phyloP scores from a whole-genome alignment of 768 basidiomycete genomes.

The Leccinum rimulosum region DNA sequence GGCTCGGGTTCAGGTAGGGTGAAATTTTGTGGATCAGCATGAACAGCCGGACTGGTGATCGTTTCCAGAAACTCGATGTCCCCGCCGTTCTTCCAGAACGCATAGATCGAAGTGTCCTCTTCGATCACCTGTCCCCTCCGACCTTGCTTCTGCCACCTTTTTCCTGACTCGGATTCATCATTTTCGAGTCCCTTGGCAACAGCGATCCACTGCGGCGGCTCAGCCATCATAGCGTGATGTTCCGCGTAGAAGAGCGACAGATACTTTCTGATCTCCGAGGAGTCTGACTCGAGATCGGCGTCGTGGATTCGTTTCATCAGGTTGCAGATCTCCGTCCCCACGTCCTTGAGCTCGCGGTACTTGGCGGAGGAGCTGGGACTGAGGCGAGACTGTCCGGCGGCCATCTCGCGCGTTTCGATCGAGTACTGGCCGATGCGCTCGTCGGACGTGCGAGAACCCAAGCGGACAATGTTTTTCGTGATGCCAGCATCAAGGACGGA shows the following conservation, averaged over 20 bases:
- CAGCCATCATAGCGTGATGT: conserved; percentile 40
- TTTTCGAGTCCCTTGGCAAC: conserved; percentile 18
- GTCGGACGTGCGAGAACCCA: conserved; percentile 64
- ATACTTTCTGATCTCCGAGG: conserved; percentile 40
- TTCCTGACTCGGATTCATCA: conserved; percentile 17
- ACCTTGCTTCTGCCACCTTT: conserved; percentile 37
- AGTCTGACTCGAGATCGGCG: conserved; percentile 32
- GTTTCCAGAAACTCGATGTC: conserved; percentile 49
- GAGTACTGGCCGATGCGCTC: conserved; percentile 60
- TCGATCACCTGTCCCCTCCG: conserved; percentile 17
- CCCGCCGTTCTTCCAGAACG: conserved; percentile 46
- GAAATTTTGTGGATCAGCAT: background rate
- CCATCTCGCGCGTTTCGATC: conserved; percentile 55
- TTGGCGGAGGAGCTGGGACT: conserved; percentile 33
- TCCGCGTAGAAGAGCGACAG: conserved; percentile 47
- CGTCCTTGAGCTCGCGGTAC: conserved; percentile 39
- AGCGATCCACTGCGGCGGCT: conserved; percentile 51
- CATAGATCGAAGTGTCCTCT: conserved; percentile 38
- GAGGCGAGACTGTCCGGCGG: conserved; percentile 41
- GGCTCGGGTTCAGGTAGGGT: background rate
- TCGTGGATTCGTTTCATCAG: conserved; percentile 45
- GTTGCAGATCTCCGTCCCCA: conserved; percentile 44
- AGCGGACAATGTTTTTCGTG: conserved; percentile 60
- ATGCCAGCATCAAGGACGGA: conserved; percentile 65
- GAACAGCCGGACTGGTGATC: background rate